Conservation (phyloP, 495 filamentous ascomycete genomes). For the Cudoniella acicularis region DNA sequence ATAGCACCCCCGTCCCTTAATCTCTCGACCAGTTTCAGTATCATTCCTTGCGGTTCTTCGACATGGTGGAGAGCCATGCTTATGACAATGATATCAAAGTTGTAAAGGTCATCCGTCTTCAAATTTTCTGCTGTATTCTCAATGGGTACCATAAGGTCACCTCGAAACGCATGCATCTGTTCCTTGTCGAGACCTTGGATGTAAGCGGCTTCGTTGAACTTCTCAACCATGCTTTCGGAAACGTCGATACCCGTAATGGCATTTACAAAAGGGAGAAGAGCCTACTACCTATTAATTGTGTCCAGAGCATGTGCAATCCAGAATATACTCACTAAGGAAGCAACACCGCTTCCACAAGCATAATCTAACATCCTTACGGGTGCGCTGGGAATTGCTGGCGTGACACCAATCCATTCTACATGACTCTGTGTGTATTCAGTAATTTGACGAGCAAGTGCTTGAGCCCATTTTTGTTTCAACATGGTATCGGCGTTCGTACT, state of each 20-base stretch:
- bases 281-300: neutral
- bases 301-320: neutral
- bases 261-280: neutral
- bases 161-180: constrained; percentile 9
- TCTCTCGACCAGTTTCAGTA: constrained; percentile 4
- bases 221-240: constrained; percentile 6
- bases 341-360: constrained; percentile 7
- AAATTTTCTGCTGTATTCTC: neutral
- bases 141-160: neutral
- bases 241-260: constrained; percentile 5
- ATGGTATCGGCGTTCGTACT: neutral
- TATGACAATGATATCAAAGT: constrained; percentile 12
- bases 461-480: neutral
- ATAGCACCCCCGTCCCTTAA: constrained; percentile 2
- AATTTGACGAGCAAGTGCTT: neutral
- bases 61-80: constrained; percentile 18
- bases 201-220: neutral
- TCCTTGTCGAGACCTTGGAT: neutral
- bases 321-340: neutral
- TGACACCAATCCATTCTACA: constrained; percentile 1
- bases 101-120: neutral
- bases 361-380: constrained; percentile 9
- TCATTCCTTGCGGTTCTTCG: constrained; percentile 3
- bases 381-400: no score
- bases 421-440: neutral